phyloP scores from a whole-genome alignment of 345 rosid genomes.

The Salix purpurea region DNA sequence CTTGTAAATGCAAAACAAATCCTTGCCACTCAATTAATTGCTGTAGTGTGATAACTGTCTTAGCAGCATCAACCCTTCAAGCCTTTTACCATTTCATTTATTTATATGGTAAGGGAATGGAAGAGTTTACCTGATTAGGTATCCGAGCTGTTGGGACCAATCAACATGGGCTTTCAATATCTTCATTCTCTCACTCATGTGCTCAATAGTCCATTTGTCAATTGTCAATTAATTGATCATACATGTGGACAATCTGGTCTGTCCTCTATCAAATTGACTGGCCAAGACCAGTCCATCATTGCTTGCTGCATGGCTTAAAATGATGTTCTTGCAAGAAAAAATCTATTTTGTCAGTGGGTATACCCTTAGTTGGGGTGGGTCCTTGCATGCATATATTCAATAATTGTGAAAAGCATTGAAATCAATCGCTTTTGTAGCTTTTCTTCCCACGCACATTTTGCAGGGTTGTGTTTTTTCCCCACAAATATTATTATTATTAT shows the following conservation, averaged over 20 bases:
- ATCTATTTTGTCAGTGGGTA: not conserved
- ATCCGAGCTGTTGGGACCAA: slow-evolving; percentile 10
- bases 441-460: not conserved
- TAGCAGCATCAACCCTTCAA: not conserved
- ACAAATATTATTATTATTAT: too few relatives aligned
- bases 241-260: slow-evolving; percentile 10
- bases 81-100: not conserved
- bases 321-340: not conserved
- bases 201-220: slow-evolving; percentile 14
- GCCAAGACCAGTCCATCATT: slow-evolving; percentile 6
- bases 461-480: not conserved
- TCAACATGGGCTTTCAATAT: slow-evolving; percentile 10
- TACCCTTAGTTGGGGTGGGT: not conserved
- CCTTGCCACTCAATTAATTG: not conserved
- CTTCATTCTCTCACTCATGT: slow-evolving; percentile 12
- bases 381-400: not conserved
- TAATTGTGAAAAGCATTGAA: not conserved
- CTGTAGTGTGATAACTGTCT: not conserved
- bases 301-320: slow-evolving; percentile 8
- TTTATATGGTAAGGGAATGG: slow-evolving; percentile 1
- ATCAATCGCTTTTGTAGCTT: too few relatives aligned
- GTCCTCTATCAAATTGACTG: slow-evolving; percentile 12
- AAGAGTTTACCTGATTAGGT: not conserved
- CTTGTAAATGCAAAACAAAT: not conserved
- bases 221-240: not conserved